These are phyloP conservation scores for Salix viminalis DNA, from an alignment of 345 rosid genomes.

Conservation along the genomic window DNA sequence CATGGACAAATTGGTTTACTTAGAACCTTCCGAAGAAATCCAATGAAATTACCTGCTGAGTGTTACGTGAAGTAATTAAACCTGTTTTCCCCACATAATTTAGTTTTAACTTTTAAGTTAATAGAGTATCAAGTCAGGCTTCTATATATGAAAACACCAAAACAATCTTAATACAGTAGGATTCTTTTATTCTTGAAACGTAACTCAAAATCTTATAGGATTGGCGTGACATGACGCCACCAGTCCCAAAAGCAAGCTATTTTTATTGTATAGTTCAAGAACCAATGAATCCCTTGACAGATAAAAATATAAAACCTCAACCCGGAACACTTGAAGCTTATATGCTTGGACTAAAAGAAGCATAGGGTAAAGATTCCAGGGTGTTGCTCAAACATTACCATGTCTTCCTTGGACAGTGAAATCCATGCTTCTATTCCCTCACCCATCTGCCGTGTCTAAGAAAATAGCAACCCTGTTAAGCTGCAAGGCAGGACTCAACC, in stretches of 20 bases:
- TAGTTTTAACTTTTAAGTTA: too few species aligned
- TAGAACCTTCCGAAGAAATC: background rate
- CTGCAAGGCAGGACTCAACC: slow-evolving; percentile 14
- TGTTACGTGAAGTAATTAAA: too few species aligned
- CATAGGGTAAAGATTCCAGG: slow-evolving; percentile 13
- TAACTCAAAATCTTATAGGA: too few species aligned
- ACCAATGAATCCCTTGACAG: background rate
- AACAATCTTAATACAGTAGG: too few species aligned
- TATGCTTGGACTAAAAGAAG: slow-evolving; percentile 10
- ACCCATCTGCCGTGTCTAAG: slow-evolving; percentile 14
- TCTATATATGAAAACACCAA: too few species aligned
- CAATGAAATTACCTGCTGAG: too few species aligned
- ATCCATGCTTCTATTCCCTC: slow-evolving; percentile 34
- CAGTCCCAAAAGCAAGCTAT: background rate
- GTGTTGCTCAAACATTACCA: slow-evolving; percentile 17
- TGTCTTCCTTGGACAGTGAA: slow-evolving; percentile 15
- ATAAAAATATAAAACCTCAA: too few species aligned
- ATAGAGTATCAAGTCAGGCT: too few species aligned
- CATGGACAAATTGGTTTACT: background rate
- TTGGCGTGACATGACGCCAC: too few species aligned
- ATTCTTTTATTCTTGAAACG: too few species aligned
- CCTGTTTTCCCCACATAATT: too few species aligned
- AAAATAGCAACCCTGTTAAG: slow-evolving; percentile 6
- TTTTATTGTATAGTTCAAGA: too few species aligned
- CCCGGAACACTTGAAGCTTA: background rate